phyloP scores from a whole-genome alignment of 2,329 filamentous ascomycete genomes.

The Ophiostoma sp. region DNA sequence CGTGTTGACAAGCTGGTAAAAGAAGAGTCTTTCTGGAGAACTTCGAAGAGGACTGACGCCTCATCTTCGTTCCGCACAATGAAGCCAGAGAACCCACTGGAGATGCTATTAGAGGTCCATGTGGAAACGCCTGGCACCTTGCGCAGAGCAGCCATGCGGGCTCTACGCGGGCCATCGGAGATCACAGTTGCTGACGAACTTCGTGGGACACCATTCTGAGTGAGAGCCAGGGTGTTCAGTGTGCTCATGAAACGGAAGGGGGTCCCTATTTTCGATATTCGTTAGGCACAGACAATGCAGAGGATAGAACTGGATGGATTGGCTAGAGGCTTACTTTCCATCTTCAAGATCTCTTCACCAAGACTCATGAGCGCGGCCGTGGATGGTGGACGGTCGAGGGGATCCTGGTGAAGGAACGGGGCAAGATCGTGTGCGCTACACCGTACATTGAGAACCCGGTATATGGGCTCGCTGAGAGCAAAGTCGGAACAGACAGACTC shows the following conservation, averaged over 20 bases:
- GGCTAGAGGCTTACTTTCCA: not conserved
- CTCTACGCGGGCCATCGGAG: not conserved
- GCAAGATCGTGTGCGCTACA: not conserved
- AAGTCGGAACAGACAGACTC: constrained; percentile 8
- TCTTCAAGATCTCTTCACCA: not conserved
- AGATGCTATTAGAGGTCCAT: not conserved
- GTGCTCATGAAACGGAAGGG: not conserved
- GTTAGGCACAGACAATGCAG: not conserved
- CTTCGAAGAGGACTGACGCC: not conserved
- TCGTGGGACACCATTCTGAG: not conserved
- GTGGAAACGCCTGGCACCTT: not conserved
- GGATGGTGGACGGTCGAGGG: not conserved
- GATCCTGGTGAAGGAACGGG: not conserved
- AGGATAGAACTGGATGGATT: too few relatives aligned
- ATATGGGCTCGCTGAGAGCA: constrained; percentile 3
- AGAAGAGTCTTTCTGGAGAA: not conserved
- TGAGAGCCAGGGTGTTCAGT: not conserved
- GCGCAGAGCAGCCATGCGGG: not conserved
- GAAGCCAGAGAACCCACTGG: not conserved
- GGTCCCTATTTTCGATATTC: not conserved
- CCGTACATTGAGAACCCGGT: not conserved
- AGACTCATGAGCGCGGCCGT: not conserved
- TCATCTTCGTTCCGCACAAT: not conserved
- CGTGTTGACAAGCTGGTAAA: not conserved
- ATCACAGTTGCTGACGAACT: not conserved